Conservation (phyloP, 768 basidiomycete species). For the Plicaturopsis crispa region DNA sequence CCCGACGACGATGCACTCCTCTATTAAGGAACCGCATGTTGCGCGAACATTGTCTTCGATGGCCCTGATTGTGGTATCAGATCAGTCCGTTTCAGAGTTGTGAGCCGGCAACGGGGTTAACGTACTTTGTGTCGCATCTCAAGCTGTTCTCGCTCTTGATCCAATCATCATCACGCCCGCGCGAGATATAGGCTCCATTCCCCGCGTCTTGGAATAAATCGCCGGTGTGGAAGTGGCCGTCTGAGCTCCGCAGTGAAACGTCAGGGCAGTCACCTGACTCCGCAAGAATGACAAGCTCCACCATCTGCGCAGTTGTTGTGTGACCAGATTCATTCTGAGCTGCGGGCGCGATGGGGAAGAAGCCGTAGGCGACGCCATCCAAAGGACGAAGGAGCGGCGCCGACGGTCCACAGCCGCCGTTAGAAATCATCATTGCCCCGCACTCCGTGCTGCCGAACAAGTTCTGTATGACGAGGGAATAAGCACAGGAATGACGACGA, state of each 20-base stretch:
- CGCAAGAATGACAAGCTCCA: constrained; percentile 65
- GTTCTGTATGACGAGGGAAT: constrained; percentile 37
- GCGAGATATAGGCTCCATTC: constrained; percentile 52
- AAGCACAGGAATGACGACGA: constrained; percentile 4
- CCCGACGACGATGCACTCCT: constrained; percentile 73
- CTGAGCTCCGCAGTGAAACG: constrained; percentile 42
- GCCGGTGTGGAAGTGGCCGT: constrained; percentile 75
- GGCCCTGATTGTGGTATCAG: constrained; percentile 31
- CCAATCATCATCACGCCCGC: constrained; percentile 79
- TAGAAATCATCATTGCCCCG: constrained; percentile 61
- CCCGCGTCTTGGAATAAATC: constrained; percentile 67
- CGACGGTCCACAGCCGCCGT: constrained; percentile 43
- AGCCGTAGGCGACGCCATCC: constrained; percentile 61
- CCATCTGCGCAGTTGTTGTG: constrained; percentile 46
- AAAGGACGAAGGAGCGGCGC: constrained; percentile 48
- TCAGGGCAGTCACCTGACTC: constrained; percentile 67
- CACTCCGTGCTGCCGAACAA: constrained; percentile 80
- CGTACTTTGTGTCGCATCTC: constrained; percentile 68
- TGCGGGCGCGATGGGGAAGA: constrained; percentile 47
- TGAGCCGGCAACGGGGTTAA: constrained; percentile 3
- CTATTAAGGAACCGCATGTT: constrained; percentile 57
- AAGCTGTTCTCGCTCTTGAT: constrained; percentile 77
- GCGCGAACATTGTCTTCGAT: constrained; percentile 72
- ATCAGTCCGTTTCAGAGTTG: not conserved
- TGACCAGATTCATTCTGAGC: constrained; percentile 31